Evolutionary conservation across 2,329 filamentous ascomycete species (phyloP), one percentile per base, ranked within the genome.

Genomic region (Fusarium nodosum): DNA sequence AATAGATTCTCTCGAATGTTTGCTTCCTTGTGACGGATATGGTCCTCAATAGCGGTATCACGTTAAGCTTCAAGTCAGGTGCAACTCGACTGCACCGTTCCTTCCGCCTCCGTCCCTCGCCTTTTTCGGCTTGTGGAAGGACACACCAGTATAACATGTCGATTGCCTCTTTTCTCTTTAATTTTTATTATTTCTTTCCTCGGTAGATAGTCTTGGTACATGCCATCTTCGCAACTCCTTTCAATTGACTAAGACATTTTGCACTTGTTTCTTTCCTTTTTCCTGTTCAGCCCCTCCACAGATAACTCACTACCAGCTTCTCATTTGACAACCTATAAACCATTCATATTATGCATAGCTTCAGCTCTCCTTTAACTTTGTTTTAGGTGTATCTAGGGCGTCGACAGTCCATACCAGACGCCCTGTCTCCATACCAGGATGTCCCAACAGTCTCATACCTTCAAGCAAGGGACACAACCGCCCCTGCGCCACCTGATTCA

Each of bases 361-460:
- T 52, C 13, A 12, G 24, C 31, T 31, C 20, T 16, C n/a, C 28
- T 31, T 31, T 13, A 13, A 20, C 7, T n/a, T 4, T 11, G 24
- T 38, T 26, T 50, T 45, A 36, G 56, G 31, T 11, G 33, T 60
- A 45, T 20, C 13, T 22, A 38, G 28, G 33, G 24, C 28, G 18
- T 54, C 22, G 34, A 34, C 12, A 53, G 18, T 33, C 30, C 58
- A 61, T 61, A 54, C 59, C 33, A 39, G 15, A 24, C 12, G 12
- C 18, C 45, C 22, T 51, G 6, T 26, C 18, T 38, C 20, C 56
- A 60, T 61, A 34, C 56, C 45, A 54, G 33, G 18, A 62, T 62
- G 59, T 12, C 48, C 24, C 58, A 42, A 15, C 41, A 3, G 48
- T 63, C 48, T 63, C 60, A 63, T 30, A 36, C 41, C 28, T n/a